A percentile compares a stretch with the other conserved stretches of the same genome.
Conservation (phyloP, 2,329 filamentous ascomycete species). For the Fusarium sp. region DNA sequence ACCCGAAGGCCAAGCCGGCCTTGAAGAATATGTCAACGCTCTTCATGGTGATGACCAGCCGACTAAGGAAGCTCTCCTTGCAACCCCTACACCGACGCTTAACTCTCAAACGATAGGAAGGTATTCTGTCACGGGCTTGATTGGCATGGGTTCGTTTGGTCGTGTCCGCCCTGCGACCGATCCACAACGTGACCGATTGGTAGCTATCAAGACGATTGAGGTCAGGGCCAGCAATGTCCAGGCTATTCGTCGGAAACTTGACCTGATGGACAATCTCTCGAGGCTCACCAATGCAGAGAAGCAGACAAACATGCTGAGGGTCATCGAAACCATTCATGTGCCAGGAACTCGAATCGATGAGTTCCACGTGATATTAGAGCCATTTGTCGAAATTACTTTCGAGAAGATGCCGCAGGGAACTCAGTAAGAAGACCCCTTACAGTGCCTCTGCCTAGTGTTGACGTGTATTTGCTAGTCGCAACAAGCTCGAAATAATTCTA, state of each 20-base stretch:
- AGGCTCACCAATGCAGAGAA: background rate
- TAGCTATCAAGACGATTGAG: background rate
- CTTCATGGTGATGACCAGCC: background rate
- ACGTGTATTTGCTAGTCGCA: background rate
- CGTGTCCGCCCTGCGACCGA: background rate
- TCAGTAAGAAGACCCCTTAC: background rate
- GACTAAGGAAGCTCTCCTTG: background rate
- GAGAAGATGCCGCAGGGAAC: background rate
- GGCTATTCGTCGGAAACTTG: background rate
- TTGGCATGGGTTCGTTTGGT: background rate
- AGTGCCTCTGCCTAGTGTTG: background rate
- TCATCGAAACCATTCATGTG: background rate
- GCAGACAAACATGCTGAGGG: background rate
- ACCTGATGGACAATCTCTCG: background rate
- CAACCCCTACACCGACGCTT: background rate
- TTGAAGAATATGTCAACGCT: background rate
- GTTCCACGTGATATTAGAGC: background rate
- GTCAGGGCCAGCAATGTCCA: background rate
- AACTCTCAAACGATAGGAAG: background rate
- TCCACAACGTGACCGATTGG: background rate
- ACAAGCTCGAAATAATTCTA: background rate
- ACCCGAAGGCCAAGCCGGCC: background rate
- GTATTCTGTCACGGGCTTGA: background rate
- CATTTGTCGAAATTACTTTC: background rate
- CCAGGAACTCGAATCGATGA: background rate